phyloP scores from a whole-genome alignment of 2,329 filamentous ascomycete species.

The Colletotrichum kahawae region DNA sequence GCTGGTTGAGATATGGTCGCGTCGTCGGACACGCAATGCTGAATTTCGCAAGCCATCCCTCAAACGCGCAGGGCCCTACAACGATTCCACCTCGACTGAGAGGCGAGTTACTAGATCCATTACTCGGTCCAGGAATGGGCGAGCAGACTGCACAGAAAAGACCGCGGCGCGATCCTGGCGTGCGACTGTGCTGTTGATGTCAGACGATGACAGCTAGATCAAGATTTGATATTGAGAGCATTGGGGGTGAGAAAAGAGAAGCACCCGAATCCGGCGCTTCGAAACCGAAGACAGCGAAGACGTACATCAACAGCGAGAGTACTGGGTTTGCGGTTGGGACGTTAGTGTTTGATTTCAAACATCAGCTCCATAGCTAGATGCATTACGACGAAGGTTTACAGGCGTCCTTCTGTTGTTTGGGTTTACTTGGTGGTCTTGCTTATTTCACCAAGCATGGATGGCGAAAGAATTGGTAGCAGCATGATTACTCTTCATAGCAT shows the following conservation, averaged over 20 bases:
- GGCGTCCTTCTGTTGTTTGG: not conserved
- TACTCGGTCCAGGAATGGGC: not conserved
- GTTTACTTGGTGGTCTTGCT: not conserved
- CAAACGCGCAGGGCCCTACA: not conserved
- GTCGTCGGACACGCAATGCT: not conserved
- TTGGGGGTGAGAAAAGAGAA: not conserved
- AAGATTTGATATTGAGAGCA: not conserved
- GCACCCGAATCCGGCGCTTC: not conserved
- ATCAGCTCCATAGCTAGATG: not conserved
- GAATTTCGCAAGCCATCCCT: not conserved
- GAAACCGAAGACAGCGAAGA: not conserved
- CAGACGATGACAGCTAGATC: not conserved
- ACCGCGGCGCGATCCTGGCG: too few species aligned
- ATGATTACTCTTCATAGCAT: not conserved
- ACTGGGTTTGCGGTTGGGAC: not conserved
- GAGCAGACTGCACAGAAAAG: not conserved
- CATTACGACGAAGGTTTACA: not conserved
- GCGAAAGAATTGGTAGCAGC: not conserved
- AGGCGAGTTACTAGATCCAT: not conserved
- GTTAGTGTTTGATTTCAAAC: not conserved
- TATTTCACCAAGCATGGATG: not conserved
- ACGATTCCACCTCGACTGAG: not conserved
- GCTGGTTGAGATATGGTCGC: not conserved
- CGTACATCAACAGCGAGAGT: not conserved
- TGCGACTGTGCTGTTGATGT: too few species aligned